Base-by-base conservation (phyloP, 2,329 filamentous ascomycete species). In the Colletotrichum sp. region DNA sequence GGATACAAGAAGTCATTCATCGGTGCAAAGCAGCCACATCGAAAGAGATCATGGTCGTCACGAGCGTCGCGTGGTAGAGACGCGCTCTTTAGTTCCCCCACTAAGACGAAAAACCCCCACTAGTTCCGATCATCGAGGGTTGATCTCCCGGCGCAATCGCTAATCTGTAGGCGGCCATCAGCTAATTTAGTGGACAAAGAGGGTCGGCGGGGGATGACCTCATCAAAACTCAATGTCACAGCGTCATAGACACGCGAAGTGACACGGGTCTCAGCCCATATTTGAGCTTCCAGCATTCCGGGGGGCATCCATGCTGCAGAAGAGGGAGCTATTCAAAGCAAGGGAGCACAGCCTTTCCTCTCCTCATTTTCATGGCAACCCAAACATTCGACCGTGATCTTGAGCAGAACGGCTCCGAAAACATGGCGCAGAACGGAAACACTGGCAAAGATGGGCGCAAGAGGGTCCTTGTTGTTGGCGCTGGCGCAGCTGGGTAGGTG, bases 381-480 rank as follows among this genome's bases (percentile, higher is more conserved):
- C 59, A 59, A 30, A 34, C 59, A 13, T 44, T 49, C 3, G 57
- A 73, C 39, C 64, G 70, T 55, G 74, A 76, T 30, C 65, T 76
- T 36, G 70, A 74, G 64, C 70, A 67, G n/a, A 76, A 74, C 74
- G 30, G 49, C 34, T 30, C n/a, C 34, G 21, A 60, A 12, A 72
- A 16, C 21, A 77, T 77, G 76, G 52, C 76, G 49, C 72, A 72
- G 28, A 76, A 76, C 59, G 68, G 72, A 24, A 72, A 62, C 13
- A 65, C 68, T 12, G 74, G 70, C 59, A 71, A 68, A 32, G 68
- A 72, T 49, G 68, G 71, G n/a, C 71, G 66, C 6, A 86, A 85
- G 77, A 78, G 81, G 36, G 84, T 87, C 32, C 82, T 87, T 16
- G 69, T 87, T 39, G 85, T 87, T n/a, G 85, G 85, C 8, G 85